Conservation (phyloP, 495 filamentous ascomycete genomes). For the Thermothielavioides terrestris region DNA sequence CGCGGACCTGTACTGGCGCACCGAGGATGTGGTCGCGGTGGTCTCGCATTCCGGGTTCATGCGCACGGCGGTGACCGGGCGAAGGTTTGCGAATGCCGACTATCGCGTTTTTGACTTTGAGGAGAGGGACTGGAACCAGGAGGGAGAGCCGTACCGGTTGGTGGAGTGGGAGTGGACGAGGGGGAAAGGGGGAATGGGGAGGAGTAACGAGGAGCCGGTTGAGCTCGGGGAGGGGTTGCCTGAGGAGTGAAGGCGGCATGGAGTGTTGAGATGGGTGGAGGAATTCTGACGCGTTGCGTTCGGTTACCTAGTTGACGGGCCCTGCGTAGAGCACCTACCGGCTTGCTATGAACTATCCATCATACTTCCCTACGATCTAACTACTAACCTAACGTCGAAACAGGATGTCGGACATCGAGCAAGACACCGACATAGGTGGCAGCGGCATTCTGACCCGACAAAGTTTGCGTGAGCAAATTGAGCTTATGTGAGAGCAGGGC, state of each 20-base stretch:
- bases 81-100: constrained; percentile 47
- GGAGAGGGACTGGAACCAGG: constrained; percentile 20
- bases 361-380: too few relatives aligned
- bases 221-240: constrained; percentile 4
- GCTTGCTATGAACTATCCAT: too few relatives aligned
- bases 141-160: constrained; percentile 21
- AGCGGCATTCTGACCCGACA: too few relatives aligned
- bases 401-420: too few relatives aligned
- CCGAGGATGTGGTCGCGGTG: constrained; percentile 43
- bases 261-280: too few relatives aligned
- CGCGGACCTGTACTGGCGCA: constrained; percentile 35
- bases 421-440: too few relatives aligned
- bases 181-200: constrained; percentile 9
- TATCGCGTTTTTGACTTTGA: constrained; percentile 51
- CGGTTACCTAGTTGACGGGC: too few relatives aligned
- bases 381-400: too few relatives aligned
- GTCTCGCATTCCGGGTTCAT: constrained; percentile 51
- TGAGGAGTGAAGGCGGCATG: neutral
- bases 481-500: too few relatives aligned
- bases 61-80: constrained; percentile 34
- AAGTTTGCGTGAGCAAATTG: too few relatives aligned
- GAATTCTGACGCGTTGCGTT: too few relatives aligned
- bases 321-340: too few relatives aligned
- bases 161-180: constrained; percentile 19
- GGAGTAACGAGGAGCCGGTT: constrained; percentile 2